Evolutionary conservation across 2,329 filamentous ascomycete species (phyloP).

Genomic region (Penicillium thymicola): DNA sequence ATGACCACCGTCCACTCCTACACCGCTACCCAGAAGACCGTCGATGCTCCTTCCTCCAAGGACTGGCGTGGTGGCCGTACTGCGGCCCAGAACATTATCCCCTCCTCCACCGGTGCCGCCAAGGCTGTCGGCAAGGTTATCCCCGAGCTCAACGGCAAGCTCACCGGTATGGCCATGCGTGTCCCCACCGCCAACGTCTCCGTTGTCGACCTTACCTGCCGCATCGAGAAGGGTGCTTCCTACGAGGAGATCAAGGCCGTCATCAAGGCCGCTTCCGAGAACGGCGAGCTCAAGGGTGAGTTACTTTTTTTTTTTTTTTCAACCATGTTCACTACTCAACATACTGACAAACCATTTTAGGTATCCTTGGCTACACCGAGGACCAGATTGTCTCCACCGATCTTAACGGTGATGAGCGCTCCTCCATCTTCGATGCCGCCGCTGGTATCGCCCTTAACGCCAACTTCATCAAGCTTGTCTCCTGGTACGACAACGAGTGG

Average conservation of each 20-base stretch:
- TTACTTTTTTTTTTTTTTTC: not conserved
- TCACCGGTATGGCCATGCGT: conserved; percentile 99
- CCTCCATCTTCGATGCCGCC: conserved; percentile 99
- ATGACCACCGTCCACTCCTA: conserved; percentile 99
- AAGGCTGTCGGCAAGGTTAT: conserved; percentile 99
- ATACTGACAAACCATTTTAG: not conserved
- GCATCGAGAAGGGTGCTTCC: conserved; percentile 77
- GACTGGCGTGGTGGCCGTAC: conserved; percentile 99
- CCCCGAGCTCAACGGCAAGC: conserved; percentile 95
- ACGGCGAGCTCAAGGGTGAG: conserved; percentile 68
- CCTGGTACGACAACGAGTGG: conserved; percentile 99
- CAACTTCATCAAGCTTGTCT: conserved; percentile 98
- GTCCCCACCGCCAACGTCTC: conserved; percentile 98
- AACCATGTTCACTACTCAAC: too few relatives aligned
- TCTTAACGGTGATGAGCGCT: conserved; percentile 86
- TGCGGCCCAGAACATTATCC: conserved; percentile 99
- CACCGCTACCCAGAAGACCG: conserved; percentile 99
- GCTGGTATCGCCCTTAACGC: conserved; percentile 97
- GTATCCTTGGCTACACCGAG: conserved; percentile 91
- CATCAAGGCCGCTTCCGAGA: conserved; percentile 80
- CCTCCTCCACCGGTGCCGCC: conserved; percentile 96
- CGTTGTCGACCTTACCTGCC: conserved; percentile 94
- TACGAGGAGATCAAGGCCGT: conserved; percentile 85
- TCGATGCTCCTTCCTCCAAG: conserved; percentile 95
- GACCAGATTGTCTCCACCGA: conserved; percentile 94